Evolutionary conservation across 169 alveolate genomes (phyloP), one percentile per base, ranked within the genome.

Genomic region (Eimeria acervulina): DNA sequence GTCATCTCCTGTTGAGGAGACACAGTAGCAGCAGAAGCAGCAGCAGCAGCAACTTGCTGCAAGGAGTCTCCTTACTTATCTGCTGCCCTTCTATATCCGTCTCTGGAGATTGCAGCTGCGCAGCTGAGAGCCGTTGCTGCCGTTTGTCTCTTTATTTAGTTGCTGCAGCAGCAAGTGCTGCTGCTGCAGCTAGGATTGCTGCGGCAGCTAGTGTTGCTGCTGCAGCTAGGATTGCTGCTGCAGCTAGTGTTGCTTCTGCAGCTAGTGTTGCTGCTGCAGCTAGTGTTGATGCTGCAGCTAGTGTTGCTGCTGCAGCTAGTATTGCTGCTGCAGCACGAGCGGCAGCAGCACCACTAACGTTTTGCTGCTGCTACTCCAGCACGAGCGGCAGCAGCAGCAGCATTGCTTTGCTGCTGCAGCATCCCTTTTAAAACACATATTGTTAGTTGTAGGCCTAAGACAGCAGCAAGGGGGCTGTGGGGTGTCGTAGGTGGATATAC

Each of bases 161-260:
- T 26, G 76, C 76, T 63, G 76, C 76, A 63, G 76, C 76, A 63
- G 76, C 76, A 63, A 28, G n/a, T 26, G 76, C 76, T 63, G 76
- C 76, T 63, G 76, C 76, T 63, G 76, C 76, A 63, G 36, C 7
- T 8, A n/a, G 36, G 3, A n/a, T 28, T 63, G 76, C 36, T 63
- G 76, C 76, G 0, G 36, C 31, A 63, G 76, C 76, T 26, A 28
- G 38, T 63, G 36, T 7, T 63, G 76, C 76, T 3, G 76, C 76
- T 0, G 76, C 5, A 63, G 36, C 76, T 47, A 47, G 55, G 5
- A 12, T 47, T 47, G 55, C 55, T 47, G 55, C 55, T 19, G 76
- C 76, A 26, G 76, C 76, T 19, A 28, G 15, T 63, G 76, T n/a
- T 63, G 76, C 33, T 63, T 13, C 76, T 19, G 76, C 76, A 26